phyloP scores from a whole-genome alignment of 202 grass and related monocot species.

The Bolboschoenoplectus hybrid region DNA sequence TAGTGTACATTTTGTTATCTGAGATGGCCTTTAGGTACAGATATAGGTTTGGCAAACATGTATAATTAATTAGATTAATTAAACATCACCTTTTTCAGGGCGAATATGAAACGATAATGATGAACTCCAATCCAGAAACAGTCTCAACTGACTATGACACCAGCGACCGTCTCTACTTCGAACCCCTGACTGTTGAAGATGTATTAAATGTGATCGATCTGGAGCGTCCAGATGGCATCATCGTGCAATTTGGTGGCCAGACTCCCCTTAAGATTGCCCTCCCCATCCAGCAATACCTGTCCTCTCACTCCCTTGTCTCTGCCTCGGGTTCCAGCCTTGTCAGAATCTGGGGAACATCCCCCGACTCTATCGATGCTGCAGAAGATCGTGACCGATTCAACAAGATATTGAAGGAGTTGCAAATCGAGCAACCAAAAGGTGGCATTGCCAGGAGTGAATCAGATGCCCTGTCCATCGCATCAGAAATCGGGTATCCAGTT shows the following conservation, averaged over 20 bases:
- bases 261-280: slow-evolving; percentile 93
- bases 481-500: slow-evolving; percentile 85
- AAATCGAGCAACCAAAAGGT: slow-evolving; percentile 90
- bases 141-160: slow-evolving; percentile 99
- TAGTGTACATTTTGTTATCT: background rate
- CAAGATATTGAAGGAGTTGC: slow-evolving; percentile 89
- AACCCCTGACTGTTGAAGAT: slow-evolving; percentile 93
- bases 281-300: slow-evolving; percentile 69
- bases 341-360: slow-evolving; percentile 94
- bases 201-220: slow-evolving; percentile 92
- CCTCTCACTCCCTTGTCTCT: slow-evolving; percentile 61
- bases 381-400: slow-evolving; percentile 97
- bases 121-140: slow-evolving; percentile 99
- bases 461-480: slow-evolving; percentile 82
- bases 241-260: slow-evolving; percentile 95
- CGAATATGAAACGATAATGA: slow-evolving; percentile 97
- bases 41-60: background rate
- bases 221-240: slow-evolving; percentile 92
- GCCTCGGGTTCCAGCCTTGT: slow-evolving; percentile 61
- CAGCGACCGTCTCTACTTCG: slow-evolving; percentile 90
- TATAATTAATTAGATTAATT: background rate
- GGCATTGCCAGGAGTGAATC: slow-evolving; percentile 91
- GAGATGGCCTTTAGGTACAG: background rate
- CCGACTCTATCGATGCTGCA: slow-evolving; percentile 97
- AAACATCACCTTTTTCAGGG: slow-evolving; percentile 47